Evolutionary conservation across 2,329 filamentous ascomycete genomes (phyloP).

Genomic region (Pseudocercospora macadamiae): DNA sequence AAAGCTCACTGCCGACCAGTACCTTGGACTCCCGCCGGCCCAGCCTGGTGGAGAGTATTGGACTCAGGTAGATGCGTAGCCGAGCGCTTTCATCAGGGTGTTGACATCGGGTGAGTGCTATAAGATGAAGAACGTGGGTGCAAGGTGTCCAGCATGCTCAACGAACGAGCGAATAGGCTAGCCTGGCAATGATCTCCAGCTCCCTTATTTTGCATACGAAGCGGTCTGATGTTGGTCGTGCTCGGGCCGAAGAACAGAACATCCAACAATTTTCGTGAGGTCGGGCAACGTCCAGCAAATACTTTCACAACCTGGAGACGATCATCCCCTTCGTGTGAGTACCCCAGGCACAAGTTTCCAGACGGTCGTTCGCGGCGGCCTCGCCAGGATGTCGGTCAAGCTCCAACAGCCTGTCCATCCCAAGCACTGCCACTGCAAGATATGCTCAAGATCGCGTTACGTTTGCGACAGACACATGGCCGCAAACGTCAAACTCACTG

Average conservation of each 20-base stretch:
- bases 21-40: not conserved
- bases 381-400: not conserved
- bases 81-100: not conserved
- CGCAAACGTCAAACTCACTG: not conserved
- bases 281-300: not conserved
- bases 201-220: conserved; percentile 1
- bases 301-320: not conserved
- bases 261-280: not conserved
- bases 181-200: not conserved
- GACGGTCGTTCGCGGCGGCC: not conserved
- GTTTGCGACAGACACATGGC: not conserved
- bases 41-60: conserved; percentile 6
- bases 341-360: not conserved
- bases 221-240: conserved; percentile 2
- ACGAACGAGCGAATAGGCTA: conserved; percentile 10
- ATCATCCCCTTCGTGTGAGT: not conserved
- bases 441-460: conserved; percentile 6
- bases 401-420: not conserved
- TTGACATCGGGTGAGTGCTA: not conserved
- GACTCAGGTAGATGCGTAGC: not conserved
- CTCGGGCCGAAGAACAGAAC: not conserved
- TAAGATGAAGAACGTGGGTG: not conserved
- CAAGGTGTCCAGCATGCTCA: not conserved
- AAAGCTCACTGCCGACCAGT: not conserved
- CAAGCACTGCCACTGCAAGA: conserved; percentile 5